Evolutionary conservation across 73 alveolate species (phyloP).

Genomic region (Paraurostyla sp.): DNA sequence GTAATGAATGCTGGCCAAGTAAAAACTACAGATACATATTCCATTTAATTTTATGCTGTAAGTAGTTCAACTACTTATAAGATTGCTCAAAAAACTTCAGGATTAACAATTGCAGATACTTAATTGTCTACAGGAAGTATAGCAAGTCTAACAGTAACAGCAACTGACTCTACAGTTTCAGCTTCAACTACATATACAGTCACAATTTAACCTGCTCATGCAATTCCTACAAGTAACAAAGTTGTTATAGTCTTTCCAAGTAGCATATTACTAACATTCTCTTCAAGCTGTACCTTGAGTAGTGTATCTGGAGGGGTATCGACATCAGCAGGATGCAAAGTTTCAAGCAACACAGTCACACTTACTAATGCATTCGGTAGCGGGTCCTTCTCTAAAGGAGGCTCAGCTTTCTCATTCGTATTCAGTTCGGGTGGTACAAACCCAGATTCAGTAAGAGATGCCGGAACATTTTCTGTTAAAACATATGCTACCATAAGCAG

Average conservation of each 20-base stretch:
- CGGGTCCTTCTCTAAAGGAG: conserved; percentile 24
- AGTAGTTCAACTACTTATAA: neutral
- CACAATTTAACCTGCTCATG: conserved; percentile 47
- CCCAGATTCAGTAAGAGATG: conserved; percentile 44
- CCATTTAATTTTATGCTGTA: conserved; percentile 14
- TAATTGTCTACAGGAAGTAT: conserved; percentile 6
- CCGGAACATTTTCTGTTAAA: conserved; percentile 48
- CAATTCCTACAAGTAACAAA: conserved; percentile 38
- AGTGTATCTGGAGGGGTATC: neutral
- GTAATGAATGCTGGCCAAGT: neutral
- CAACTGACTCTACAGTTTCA: neutral
- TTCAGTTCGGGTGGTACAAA: conserved; percentile 63
- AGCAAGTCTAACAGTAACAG: neutral
- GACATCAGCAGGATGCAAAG: conserved; percentile 35
- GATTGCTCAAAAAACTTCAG: conserved; percentile 8
- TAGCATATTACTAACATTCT: neutral
- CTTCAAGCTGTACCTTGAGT: conserved; percentile 42
- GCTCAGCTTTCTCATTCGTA: conserved; percentile 39
- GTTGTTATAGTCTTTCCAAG: conserved; percentile 49
- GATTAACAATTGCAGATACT: neutral
- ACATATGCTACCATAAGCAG: conserved; percentile 26
- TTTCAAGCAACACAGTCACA: conserved; percentile 28
- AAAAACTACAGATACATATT: neutral
- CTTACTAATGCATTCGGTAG: conserved; percentile 46
- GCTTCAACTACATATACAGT: conserved; percentile 22